Evolutionary conservation across 179 eudicot species (phyloP), one percentile per base, ranked within the genome.

Genomic region (Gypsophila paniculata): DNA sequence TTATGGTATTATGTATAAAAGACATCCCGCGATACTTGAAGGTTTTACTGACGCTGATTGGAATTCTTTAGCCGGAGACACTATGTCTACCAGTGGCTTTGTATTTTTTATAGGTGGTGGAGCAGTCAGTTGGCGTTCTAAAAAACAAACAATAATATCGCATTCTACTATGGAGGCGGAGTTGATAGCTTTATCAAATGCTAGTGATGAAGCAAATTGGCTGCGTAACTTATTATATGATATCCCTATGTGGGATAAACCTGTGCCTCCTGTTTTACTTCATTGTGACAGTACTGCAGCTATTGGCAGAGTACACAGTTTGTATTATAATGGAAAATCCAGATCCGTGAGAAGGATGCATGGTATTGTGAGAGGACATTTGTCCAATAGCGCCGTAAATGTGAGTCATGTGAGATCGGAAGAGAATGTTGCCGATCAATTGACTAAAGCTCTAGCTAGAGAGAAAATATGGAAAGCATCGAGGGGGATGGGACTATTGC

Each of bases 41-140:
- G 2, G 18, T 14, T 54, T 54, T 54, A 14, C 59, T 54, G 7
- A 54, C 23, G 18, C 23, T 54, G 59, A 54, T 15, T 54, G 19
- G 59, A 54, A 54, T 54, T 54, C 59, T 54, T 54, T 54, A 54
- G 23, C 22, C 3, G 59, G 59, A 54, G 59, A 54, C 59, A 54
- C 59, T 13, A 54, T 54, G 59, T 54, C 59, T 54, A 54, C 23
- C 22, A 54, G 59, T 54, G 59, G 18, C 6, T 54, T 13, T 54
- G 59, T 13, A 1, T 54, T 54, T 54, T 54, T 54, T 10, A 7
- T 54, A 54, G 23, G 59, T 13, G 59, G 59, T 54, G 59, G 59
- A 17, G 59, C 7, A 17, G 15, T 54, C 6, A 54, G 59, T 15
- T 54, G 59, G 23, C 2, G 59, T 2, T 54, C 59, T 5, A 54